These are phyloP conservation scores for Lepidium africanum DNA, from an alignment of 345 rosid species.

Conservation along the genomic window DNA sequence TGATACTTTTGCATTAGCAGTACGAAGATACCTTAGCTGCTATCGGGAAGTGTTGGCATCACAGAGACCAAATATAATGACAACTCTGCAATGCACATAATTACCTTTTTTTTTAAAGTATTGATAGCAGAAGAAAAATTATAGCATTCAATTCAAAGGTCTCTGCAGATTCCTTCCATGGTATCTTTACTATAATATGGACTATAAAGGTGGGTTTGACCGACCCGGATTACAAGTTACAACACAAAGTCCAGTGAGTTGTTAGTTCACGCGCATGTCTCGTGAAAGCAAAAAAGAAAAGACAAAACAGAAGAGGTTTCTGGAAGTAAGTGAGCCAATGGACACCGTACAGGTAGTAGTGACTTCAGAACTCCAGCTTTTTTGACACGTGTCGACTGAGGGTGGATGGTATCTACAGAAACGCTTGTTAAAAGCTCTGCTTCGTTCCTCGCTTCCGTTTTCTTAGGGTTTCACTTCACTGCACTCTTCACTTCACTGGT, in stretches of 20 bases:
- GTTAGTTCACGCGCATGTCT: not conserved
- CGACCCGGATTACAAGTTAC: not conserved
- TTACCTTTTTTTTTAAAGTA: too few relatives aligned
- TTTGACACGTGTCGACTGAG: not conserved
- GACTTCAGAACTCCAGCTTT: not conserved
- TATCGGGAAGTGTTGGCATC: not conserved
- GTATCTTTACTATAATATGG: too few relatives aligned
- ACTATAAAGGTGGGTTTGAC: not conserved
- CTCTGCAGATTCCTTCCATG: not conserved
- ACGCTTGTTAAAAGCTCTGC: not conserved
- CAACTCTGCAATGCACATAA: not conserved
- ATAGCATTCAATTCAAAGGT: not conserved
- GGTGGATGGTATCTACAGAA: not conserved
- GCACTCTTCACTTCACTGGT: not conserved
- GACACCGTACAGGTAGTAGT: not conserved
- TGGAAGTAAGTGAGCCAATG: not conserved
- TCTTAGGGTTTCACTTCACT: not conserved
- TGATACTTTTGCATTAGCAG: not conserved
- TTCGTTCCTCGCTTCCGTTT: too few relatives aligned
- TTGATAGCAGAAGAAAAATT: not conserved
- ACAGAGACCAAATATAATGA: not conserved
- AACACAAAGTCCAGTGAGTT: not conserved
- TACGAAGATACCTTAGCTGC: not conserved
- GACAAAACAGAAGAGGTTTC: not conserved
- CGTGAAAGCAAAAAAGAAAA: not conserved